Evolutionary conservation across 306 rosid species (phyloP), one percentile per base, ranked within the genome.

Genomic region (Quercus engelmannii): DNA sequence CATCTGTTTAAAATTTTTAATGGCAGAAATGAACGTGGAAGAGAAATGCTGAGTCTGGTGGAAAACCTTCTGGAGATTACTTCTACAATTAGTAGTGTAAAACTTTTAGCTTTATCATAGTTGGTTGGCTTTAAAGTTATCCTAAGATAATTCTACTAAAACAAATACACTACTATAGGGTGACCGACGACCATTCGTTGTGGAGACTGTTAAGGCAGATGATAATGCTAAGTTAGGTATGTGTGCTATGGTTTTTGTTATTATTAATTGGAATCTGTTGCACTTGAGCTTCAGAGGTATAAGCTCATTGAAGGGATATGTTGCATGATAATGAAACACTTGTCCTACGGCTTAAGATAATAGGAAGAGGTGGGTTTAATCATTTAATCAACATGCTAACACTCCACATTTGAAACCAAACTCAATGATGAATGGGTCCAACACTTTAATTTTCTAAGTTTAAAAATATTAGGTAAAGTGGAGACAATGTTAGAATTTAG

Each of bases 131-230:
- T 55, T 56, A 28, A 55, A 61, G 4, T 52, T 55, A 28, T 33
- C 49, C 70, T 14, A 1, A 59, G 43, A 30, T 79, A 69, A 76
- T 61, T 76, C 51, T 54, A 31, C 41, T n/a, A 21, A 25, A 61
- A 23, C 69, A 1, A 6, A 19, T 62, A 43, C 12, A 77, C 78
- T 75, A 30, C 69, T 79, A 86, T 91, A 94, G 99, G 99, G 99
- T 58, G 69, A 81, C 72, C 89, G 99, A 69, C 86, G 86, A 73
- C 95, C 93, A 28, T 92, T 92, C 80, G 97, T 90, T 54, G 84
- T 87, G 91, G 99, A 94, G 89, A 92, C 99, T 65, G 97, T 94
- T 41, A 94, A 92, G 85, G 99, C 97, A 21, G 99, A 94, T 83
- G 99, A 94, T 85, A 63, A 79, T 83, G 99, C 99, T 73, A 94